phyloP scores from a whole-genome alignment of 805 yeast genomes.

The Ogataea methylovora region DNA sequence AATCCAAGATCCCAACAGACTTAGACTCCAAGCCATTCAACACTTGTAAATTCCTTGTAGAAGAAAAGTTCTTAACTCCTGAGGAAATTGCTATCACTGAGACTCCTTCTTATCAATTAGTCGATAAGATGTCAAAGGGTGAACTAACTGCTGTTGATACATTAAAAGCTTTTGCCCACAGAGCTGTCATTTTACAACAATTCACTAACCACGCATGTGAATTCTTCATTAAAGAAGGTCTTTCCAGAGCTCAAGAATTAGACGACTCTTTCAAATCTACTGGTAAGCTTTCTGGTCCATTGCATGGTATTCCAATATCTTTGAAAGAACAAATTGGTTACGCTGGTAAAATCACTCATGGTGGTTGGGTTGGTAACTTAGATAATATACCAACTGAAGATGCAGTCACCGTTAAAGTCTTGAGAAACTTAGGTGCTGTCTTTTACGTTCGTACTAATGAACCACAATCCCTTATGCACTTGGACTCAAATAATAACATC shows the following conservation, averaged over 20 bases:
- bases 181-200: slow-evolving; percentile 58
- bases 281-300: slow-evolving; percentile 53
- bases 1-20: slow-evolving; percentile 24
- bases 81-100: slow-evolving; percentile 38
- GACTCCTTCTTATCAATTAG: slow-evolving; percentile 33
- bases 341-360: slow-evolving; percentile 48
- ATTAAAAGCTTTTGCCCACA: slow-evolving; percentile 55
- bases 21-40: slow-evolving; percentile 28
- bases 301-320: slow-evolving; percentile 66
- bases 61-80: slow-evolving; percentile 22
- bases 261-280: slow-evolving; percentile 43
- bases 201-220: slow-evolving; percentile 46
- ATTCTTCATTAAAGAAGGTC: slow-evolving; percentile 58
- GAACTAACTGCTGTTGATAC: slow-evolving; percentile 43
- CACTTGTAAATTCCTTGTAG: slow-evolving; percentile 27
- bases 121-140: slow-evolving; percentile 36
- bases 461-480: slow-evolving; percentile 66
- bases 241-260: slow-evolving; percentile 44
- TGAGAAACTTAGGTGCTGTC: slow-evolving; percentile 50
- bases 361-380: slow-evolving; percentile 48
- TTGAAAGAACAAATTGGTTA: slow-evolving; percentile 58
- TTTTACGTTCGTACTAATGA: slow-evolving; percentile 59
- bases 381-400: slow-evolving; percentile 39
- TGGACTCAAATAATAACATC: slow-evolving; percentile 54
- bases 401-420: slow-evolving; percentile 38